A percentile compares a stretch with the other conserved stretches of the same genome.
Conservation (phyloP, 495 filamentous ascomycete genomes). For the Immersiella caudata region DNA sequence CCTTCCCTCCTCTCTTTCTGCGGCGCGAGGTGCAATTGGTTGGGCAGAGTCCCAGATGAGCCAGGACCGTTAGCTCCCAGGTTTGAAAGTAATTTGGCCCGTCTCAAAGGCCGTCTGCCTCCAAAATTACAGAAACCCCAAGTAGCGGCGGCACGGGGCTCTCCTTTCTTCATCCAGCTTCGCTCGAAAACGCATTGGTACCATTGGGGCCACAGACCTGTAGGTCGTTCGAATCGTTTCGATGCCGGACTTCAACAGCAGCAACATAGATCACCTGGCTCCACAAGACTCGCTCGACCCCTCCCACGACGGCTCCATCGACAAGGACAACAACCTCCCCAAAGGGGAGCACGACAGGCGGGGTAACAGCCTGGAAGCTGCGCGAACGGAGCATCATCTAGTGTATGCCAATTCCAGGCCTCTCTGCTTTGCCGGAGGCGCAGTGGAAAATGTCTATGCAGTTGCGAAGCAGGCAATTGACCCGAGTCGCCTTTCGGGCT, state of each 20-base stretch:
- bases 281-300: slow-evolving; percentile 9
- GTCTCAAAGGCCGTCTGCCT: not conserved
- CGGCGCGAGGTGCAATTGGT: not conserved
- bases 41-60: not conserved
- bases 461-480: not conserved
- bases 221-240: slow-evolving; percentile 18
- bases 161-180: not conserved
- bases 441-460: not conserved
- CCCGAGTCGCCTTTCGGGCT: slow-evolving; percentile 8
- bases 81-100: not conserved
- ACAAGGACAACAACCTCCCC: slow-evolving; percentile 14
- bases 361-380: slow-evolving; percentile 23
- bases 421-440: slow-evolving; percentile 5
- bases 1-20: not conserved
- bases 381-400: slow-evolving; percentile 8
- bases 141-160: not conserved
- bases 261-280: slow-evolving; percentile 24
- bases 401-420: slow-evolving; percentile 7
- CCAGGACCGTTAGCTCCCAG: not conserved
- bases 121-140: not conserved
- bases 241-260: slow-evolving; percentile 12
- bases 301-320: slow-evolving; percentile 6
- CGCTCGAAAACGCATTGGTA: not conserved
- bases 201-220: not conserved
- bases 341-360: slow-evolving; percentile 33